Percentiles rank a stretch among this genome's conserved stretches.
Evolutionary conservation across 2,329 filamentous ascomycete genomes (phyloP).

Genomic region (Aspergillus japonicus): DNA sequence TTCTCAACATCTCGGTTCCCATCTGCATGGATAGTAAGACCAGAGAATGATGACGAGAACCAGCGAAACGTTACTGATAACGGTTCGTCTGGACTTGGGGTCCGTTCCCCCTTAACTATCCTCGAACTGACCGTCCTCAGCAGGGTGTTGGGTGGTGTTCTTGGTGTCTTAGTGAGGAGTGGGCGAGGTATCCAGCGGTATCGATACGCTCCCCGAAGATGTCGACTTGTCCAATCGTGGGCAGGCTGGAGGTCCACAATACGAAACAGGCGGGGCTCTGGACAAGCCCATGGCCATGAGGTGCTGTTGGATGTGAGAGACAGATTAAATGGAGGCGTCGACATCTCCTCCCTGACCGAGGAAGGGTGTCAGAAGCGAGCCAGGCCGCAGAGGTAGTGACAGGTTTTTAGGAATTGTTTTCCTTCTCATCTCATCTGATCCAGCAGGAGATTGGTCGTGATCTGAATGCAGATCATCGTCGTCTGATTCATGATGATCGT

Average conservation of each 20-base stretch:
- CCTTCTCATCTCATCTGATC: not conserved
- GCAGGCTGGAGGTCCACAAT: conserved; percentile 5
- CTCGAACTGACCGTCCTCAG: not conserved
- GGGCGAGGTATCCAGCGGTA: conserved; percentile 9
- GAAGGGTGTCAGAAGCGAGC: not conserved
- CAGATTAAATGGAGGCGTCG: conserved; percentile 9
- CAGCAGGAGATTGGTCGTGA: not conserved
- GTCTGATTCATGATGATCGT: conserved; percentile 15
- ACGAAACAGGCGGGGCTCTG: conserved; percentile 8
- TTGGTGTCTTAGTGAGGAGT: not conserved
- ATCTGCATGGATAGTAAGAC: not conserved
- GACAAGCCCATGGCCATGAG: conserved; percentile 5
- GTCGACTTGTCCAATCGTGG: conserved; percentile 11
- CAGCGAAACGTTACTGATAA: not conserved
- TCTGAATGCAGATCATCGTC: not conserved
- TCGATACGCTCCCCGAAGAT: conserved; percentile 6
- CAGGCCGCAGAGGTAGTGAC: not conserved
- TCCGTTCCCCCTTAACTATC: not conserved
- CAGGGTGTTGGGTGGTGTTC: not conserved
- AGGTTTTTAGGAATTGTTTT: not conserved
- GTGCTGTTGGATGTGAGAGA: conserved; percentile 11
- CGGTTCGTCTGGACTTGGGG: not conserved
- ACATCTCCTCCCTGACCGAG: not conserved
- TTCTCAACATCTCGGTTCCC: not conserved
- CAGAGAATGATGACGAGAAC: not conserved